Evolutionary conservation across 2,329 filamentous ascomycete genomes (phyloP).

Genomic region (Alternaria longipes): DNA sequence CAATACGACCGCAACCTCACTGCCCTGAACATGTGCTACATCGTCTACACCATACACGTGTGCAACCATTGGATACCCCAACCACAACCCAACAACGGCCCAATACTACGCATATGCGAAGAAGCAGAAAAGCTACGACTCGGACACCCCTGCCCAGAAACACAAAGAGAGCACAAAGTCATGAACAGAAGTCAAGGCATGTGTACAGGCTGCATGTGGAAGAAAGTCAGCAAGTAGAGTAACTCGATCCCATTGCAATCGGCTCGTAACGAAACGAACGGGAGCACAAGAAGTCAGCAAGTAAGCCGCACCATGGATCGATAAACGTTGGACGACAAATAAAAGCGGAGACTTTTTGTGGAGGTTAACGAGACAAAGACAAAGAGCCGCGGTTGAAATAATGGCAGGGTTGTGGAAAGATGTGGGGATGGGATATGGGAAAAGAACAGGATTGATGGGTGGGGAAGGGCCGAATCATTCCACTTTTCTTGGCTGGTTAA

Average conservation of each 20-base stretch:
- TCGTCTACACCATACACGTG: slow-evolving; percentile 43
- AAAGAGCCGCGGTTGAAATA: background rate
- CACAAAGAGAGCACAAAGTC: slow-evolving; percentile 41
- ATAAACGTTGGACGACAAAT: background rate
- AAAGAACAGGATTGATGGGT: slow-evolving; percentile 5
- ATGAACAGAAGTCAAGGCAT: slow-evolving; percentile 44
- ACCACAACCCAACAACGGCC: slow-evolving; percentile 37
- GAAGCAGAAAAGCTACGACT: slow-evolving; percentile 39
- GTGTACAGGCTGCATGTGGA: slow-evolving; percentile 45
- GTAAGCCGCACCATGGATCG: background rate
- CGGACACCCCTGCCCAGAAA: slow-evolving; percentile 38
- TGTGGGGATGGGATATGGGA: slow-evolving; percentile 4
- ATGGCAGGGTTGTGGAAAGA: background rate
- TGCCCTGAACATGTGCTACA: slow-evolving; percentile 39
- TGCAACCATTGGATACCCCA: slow-evolving; percentile 47
- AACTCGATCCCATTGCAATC: too few relatives aligned
- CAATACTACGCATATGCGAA: slow-evolving; percentile 40
- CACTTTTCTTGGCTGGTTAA: slow-evolving; percentile 1
- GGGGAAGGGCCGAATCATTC: background rate
- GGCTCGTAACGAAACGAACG: too few relatives aligned
- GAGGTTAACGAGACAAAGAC: background rate
- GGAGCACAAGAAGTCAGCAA: background rate
- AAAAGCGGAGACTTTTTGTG: slow-evolving; percentile 11
- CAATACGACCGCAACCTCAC: background rate
- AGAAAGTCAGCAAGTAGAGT: slow-evolving; percentile 22